phyloP scores from a whole-genome alignment of 768 basidiomycete genomes.

The Naganishia vaughanmartiniae region DNA sequence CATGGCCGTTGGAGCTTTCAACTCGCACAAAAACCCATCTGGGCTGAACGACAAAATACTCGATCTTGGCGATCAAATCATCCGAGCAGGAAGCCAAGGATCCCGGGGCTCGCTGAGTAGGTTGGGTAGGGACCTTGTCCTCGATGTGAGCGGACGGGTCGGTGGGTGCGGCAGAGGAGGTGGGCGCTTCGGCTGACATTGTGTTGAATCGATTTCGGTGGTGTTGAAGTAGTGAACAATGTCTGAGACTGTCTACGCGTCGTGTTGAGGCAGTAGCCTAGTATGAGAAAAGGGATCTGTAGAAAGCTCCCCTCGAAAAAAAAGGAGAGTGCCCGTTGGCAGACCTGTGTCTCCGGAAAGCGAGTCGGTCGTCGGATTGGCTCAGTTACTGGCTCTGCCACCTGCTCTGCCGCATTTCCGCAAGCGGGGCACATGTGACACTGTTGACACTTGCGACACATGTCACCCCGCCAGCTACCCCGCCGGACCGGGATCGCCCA shows the following conservation, averaged over 20 bases:
- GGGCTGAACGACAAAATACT: conserved; percentile 62
- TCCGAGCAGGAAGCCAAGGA: conserved; percentile 26
- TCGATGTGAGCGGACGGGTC: not conserved
- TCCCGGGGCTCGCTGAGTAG: conserved; percentile 9
- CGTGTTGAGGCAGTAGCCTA: too few relatives aligned
- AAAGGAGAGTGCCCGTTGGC: too few relatives aligned
- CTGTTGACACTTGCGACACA: too few relatives aligned
- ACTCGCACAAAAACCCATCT: conserved; percentile 70
- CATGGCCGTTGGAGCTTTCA: conserved; percentile 60
- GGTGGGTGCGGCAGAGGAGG: conserved; percentile 14
- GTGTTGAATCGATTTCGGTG: not conserved
- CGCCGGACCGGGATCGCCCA: too few relatives aligned
- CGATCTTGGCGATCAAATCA: conserved; percentile 44
- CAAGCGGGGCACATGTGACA: too few relatives aligned
- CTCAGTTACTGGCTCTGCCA: too few relatives aligned
- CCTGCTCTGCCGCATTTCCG: too few relatives aligned
- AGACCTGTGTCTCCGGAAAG: too few relatives aligned
- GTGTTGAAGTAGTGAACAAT: not conserved
- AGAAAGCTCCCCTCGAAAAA: too few relatives aligned
- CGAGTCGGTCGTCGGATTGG: too few relatives aligned
- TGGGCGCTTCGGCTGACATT: conserved; percentile 18
- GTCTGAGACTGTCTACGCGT: not conserved
- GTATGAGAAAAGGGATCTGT: too few relatives aligned
- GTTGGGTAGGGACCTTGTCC: not conserved
- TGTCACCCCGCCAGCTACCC: too few relatives aligned